Evolutionary conservation across 2,329 filamentous ascomycete genomes (phyloP), one percentile per base, ranked within the genome.

Genomic region (Beauveria varroae): DNA sequence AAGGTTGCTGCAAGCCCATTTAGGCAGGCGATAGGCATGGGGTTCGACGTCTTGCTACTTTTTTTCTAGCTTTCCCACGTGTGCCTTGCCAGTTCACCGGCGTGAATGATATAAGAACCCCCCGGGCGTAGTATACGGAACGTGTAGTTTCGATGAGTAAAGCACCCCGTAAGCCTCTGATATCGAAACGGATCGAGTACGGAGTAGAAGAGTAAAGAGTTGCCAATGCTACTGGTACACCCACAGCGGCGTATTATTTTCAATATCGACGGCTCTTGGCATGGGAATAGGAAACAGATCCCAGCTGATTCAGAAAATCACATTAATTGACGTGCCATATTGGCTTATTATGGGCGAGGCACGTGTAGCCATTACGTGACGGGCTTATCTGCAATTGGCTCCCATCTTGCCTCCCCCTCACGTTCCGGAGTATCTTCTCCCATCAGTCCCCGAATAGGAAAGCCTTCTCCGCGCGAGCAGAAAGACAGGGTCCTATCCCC

Each of bases 11-110:
- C 56, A 28, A 37, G 20, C 56, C 56, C 8, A 16, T 12, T 58
- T 51, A 58, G 56, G 56, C 50, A 58, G 56, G 56, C 56, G 30
- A 58, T 30, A 41, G n/a, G 43, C 54, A 50, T 20, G 44, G 43
- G 18, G 30, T 37, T 37, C 34, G 34, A 37, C 34, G 10, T 14
- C 34, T 14, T 37, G 34, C 34, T 37, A 37, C 34, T 37, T 37
- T 5, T 12, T 34, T 34, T 12, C 34, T 14, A 14, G 34, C 34
- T 37, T 37, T 37, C 12, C 34, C 34, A 37, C 34, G 34, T 37
- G 12, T 37, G 34, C 34, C 34, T 37, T 37, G 34, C 34, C 34
- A 14, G 12, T 37, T 14, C 34, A 37, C 12, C 5, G 12, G 4
- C 34, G 10, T 37, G 34, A 37, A 12, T 37, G 34, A 14, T 37